A percentile compares a stretch with the other conserved stretches of the same genome.
Evolutionary conservation across 2,329 filamentous ascomycete species (phyloP).

Genomic region (Colletotrichum abscissum): DNA sequence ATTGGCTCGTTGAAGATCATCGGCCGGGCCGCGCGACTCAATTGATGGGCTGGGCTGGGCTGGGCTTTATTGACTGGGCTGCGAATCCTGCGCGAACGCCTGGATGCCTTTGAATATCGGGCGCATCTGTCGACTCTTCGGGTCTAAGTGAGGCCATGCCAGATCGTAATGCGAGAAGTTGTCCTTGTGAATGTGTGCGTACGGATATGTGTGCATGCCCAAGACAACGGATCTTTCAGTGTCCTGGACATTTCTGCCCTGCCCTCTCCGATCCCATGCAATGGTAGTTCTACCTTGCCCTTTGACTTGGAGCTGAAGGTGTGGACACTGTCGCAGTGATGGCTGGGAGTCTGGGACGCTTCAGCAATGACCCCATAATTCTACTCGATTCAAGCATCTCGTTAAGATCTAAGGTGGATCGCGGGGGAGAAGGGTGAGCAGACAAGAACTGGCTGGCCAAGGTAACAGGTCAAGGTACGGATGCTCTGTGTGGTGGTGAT

Average conservation of each 20-base stretch:
- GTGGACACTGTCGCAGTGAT: slow-evolving; percentile 13
- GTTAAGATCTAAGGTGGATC: slow-evolving; percentile 35
- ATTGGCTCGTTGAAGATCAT: slow-evolving; percentile 24
- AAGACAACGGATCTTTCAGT: neutral
- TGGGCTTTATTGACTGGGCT: neutral
- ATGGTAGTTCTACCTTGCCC: neutral
- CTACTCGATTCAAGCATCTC: slow-evolving; percentile 33
- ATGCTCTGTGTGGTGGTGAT: no score
- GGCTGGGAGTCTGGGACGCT: slow-evolving; percentile 10
- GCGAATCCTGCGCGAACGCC: slow-evolving; percentile 9
- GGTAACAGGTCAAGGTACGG: neutral
- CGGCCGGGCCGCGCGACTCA: slow-evolving; percentile 11
- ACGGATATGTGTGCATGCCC: no score
- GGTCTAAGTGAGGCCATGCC: neutral
- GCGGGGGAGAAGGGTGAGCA: slow-evolving; percentile 14
- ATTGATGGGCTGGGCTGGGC: neutral
- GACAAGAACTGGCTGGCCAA: neutral
- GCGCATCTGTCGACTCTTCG: neutral
- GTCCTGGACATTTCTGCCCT: neutral
- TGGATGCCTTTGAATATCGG: neutral
- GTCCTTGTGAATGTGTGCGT: neutral
- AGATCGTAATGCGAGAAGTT: neutral
- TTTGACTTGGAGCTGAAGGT: neutral
- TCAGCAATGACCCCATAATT: slow-evolving; percentile 24
- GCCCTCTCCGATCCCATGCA: slow-evolving; percentile 20